A percentile compares a stretch with the other conserved stretches of the same genome.
Conservation (phyloP, 2,329 filamentous ascomycete genomes). For the Diaporthe velutina region DNA sequence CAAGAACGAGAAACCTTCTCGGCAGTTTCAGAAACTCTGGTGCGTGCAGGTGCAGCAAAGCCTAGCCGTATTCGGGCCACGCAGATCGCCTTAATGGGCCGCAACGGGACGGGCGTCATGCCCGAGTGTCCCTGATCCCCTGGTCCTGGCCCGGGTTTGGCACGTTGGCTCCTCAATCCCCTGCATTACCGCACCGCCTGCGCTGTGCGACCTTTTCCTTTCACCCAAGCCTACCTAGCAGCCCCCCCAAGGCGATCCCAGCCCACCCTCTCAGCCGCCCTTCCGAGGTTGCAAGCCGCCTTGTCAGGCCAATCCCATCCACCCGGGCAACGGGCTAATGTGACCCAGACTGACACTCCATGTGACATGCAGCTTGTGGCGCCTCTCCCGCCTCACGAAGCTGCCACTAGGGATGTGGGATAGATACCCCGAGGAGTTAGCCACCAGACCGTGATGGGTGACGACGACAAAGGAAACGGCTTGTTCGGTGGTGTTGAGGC, state of each 20-base stretch:
- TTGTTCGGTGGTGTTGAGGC: background rate
- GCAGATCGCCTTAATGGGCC: constrained; percentile 12
- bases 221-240: background rate
- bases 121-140: constrained; percentile 10
- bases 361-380: background rate
- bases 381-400: constrained; percentile 6
- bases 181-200: constrained; percentile 15
- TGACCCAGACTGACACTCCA: background rate
- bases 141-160: constrained; percentile 7
- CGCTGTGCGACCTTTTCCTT: background rate
- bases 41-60: background rate
- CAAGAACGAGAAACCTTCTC: constrained; percentile 7
- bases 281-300: constrained; percentile 20
- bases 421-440: background rate
- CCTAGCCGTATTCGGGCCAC: constrained; percentile 20
- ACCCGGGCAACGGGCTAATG: background rate
- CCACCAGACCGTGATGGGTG: background rate
- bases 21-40: constrained; percentile 28
- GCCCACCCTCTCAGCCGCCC: background rate
- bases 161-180: background rate
- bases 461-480: background rate
- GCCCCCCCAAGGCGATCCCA: background rate
- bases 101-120: constrained; percentile 21
- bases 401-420: background rate
- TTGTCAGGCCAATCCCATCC: constrained; percentile 8